A percentile compares a stretch with the other conserved stretches of the same genome.
phyloP scores from a whole-genome alignment of 1,284 basidiomycete genomes.

The Rhodotorula sp. region DNA sequence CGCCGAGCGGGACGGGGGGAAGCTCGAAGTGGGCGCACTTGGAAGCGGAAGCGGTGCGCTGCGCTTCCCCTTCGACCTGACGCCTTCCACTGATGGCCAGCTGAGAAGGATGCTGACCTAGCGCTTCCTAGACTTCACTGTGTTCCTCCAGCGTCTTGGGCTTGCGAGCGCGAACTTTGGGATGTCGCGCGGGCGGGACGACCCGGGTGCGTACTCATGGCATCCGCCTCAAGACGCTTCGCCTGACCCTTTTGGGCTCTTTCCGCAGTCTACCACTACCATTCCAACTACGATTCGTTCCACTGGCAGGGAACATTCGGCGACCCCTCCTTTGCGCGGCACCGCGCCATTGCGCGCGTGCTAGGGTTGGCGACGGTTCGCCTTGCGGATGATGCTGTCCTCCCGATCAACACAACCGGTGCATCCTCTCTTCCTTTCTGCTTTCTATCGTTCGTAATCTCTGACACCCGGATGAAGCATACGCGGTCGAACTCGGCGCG shows the following conservation, averaged over 20 bases:
- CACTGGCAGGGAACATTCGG: conserved; percentile 73
- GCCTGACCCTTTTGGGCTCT: too few relatives aligned
- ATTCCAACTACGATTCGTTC: conserved; percentile 68
- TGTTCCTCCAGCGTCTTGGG: conserved; percentile 62
- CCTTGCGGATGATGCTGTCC: conserved; percentile 61
- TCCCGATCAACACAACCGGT: conserved; percentile 71
- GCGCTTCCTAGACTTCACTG: conserved; percentile 63
- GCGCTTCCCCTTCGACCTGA: conserved; percentile 49
- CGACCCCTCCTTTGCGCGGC: conserved; percentile 73
- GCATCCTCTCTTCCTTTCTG: not conserved
- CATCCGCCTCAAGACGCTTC: too few relatives aligned
- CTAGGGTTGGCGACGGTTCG: conserved; percentile 59
- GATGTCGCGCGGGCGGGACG: conserved; percentile 51
- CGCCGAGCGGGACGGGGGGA: conserved; percentile 25
- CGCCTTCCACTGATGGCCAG: not conserved
- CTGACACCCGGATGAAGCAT: conserved; percentile 53
- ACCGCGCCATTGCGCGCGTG: conserved; percentile 68
- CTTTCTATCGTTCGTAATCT: not conserved
- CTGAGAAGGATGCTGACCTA: conserved; percentile 13
- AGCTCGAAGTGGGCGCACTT: conserved; percentile 11
- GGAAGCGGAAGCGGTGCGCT: conserved; percentile 41
- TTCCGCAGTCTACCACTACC: conserved; percentile 7
- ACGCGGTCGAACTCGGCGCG: conserved; percentile 63
- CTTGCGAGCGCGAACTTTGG: conserved; percentile 52
- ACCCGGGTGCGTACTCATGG: conserved; percentile 53